Base-by-base conservation (phyloP, 129 eudicot genomes). In the Flaveria ramosissima region DNA sequence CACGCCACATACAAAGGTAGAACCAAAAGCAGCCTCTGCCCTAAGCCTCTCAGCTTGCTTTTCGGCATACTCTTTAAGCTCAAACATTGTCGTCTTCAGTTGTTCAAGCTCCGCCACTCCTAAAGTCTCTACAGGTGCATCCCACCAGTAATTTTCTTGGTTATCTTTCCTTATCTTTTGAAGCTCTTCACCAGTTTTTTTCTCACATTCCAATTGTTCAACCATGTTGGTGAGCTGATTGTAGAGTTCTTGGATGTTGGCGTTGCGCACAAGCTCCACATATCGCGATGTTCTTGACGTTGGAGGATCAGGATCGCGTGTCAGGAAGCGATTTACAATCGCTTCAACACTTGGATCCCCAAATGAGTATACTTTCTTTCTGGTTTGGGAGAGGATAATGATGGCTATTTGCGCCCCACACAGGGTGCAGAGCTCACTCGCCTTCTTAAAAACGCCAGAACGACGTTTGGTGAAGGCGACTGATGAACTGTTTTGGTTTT, bases 311-410 rank as follows among this genome's bases (percentile, higher is more conserved):
- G 82, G 75, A 52, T 48, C 53, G 32, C 68, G 73, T 0, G 48
- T 60, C 1, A 82, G 68, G 72, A 62, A 84, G 4, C 85, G 73
- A 53, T 79, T 50, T 9, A 82, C 19, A 7, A 83, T 42, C 0
- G 65, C 19, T 1, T 82, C 79, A 6, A 84, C 86, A 36, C 15
- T 24, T 8, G 96, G 96, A 67, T 80, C 78, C 9, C 96, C 92
- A 36, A 80, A 92, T 4, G 90, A 83, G 65, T 71, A 82, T 4
- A 76, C 81, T 46, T 87, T 64, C 7, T 64, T 88, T 41, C 77
- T 32, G 0, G 70, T 83, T 16, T 86, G 88, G 3, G 89, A 87
- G 46, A 87, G 77, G 14, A 84, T 80, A 32, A 84, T 53, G 6
- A 84, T 77, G 3, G 81, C 89, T 3, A 84, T 66, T 27, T 88